phyloP scores from a whole-genome alignment of 2,329 filamentous ascomycete species.

The Aspergillus niger region DNA sequence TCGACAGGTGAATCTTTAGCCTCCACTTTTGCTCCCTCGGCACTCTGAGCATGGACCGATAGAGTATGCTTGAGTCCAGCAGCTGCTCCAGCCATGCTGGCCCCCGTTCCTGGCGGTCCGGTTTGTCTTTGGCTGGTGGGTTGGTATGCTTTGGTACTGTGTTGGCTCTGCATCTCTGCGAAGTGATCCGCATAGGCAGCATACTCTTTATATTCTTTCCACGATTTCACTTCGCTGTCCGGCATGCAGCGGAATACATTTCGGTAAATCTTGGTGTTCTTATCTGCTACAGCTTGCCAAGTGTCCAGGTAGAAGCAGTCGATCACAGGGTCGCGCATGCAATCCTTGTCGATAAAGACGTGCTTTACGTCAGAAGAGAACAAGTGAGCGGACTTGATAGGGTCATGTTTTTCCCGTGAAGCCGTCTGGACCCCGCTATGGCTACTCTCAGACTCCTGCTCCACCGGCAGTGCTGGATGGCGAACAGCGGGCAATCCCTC shows the following conservation, averaged over 20 bases:
- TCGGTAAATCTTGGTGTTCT: conserved; percentile 94
- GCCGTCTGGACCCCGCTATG: conserved; percentile 66
- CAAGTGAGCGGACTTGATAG: conserved; percentile 51
- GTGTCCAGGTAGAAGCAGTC: conserved; percentile 81
- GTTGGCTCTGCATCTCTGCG: conserved; percentile 63
- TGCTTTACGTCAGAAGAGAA: conserved; percentile 67
- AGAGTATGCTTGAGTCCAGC: conserved; percentile 29
- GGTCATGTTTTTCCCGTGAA: conserved; percentile 48
- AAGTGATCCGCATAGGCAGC: conserved; percentile 76
- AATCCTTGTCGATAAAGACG: conserved; percentile 79
- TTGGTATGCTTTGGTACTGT: conserved; percentile 51
- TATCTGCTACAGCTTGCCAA: conserved; percentile 84
- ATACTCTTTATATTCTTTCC: conserved; percentile 90
- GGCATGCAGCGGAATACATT: conserved; percentile 96
- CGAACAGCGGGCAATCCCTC: conserved; percentile 41
- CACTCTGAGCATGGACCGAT: conserved; percentile 30
- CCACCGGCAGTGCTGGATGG: conserved; percentile 67
- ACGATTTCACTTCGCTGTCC: conserved; percentile 88
- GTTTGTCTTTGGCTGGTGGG: conserved; percentile 46
- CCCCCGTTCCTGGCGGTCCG: conserved; percentile 41
- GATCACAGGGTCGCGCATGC: conserved; percentile 88
- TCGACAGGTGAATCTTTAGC: conserved; percentile 31
- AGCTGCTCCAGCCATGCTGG: conserved; percentile 21
- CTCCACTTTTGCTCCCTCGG: conserved; percentile 34
- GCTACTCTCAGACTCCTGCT: conserved; percentile 83